Percentiles rank a stretch among this genome's conserved stretches.
Conservation (phyloP, 495 filamentous ascomycete genomes). For the Beverwykella pulmonaria region DNA sequence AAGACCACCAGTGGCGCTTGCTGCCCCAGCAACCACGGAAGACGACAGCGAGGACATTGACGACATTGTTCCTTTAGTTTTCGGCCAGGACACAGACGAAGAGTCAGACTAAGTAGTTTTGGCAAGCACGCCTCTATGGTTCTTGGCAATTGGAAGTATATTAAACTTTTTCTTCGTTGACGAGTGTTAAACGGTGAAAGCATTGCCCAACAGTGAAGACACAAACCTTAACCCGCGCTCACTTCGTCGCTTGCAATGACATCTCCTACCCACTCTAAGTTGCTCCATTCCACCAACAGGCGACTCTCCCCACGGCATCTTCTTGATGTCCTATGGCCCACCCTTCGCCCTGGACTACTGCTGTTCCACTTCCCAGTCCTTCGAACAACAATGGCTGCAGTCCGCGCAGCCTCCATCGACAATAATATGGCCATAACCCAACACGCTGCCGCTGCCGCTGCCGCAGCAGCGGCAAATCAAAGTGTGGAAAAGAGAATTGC, state of each 20-base stretch:
- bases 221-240: neutral
- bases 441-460: no score
- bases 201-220: neutral
- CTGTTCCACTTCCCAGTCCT: neutral
- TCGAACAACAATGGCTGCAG: neutral
- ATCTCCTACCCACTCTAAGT: neutral
- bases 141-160: neutral
- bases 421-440: neutral
- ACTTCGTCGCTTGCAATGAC: neutral
- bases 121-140: neutral
- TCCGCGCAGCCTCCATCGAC: neutral
- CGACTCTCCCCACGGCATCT: neutral
- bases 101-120: conserved; percentile 23
- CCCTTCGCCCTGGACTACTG: neutral
- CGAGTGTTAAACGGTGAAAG: neutral
- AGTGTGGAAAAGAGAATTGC: neutral
- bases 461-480: no score
- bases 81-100: conserved; percentile 36
- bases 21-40: neutral
- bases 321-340: neutral
- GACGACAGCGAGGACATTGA: conserved; percentile 22
- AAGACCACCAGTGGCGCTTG: neutral
- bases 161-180: neutral
- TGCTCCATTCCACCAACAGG: neutral
- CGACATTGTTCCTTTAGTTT: conserved; percentile 33